Percentiles rank a stretch among this genome's conserved stretches.
These are phyloP conservation scores for Globisporangium heterothallicum DNA, from an alignment of 352 stramenopile genomes.

Conservation along the genomic window DNA sequence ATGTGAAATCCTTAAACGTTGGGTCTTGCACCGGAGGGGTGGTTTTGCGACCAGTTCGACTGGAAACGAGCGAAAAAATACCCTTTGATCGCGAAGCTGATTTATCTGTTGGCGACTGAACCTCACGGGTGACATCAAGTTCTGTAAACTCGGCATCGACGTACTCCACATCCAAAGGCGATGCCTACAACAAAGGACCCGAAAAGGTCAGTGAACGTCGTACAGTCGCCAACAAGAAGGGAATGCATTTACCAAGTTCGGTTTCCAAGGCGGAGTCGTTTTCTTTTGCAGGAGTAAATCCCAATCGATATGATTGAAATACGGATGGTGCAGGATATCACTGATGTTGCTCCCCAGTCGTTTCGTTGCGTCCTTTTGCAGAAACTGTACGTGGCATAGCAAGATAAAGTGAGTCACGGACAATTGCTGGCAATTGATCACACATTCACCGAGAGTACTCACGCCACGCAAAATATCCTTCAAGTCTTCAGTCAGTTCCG, in stretches of 20 bases:
- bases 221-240: background rate
- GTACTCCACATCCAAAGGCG: constrained; percentile 80
- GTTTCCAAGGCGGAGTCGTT: constrained; percentile 83
- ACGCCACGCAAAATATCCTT: constrained; percentile 75
- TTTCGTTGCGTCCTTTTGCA: constrained; percentile 85
- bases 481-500: constrained; percentile 57
- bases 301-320: constrained; percentile 80
- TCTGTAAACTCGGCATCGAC: constrained; percentile 85
- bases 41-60: constrained; percentile 54
- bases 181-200: constrained; percentile 33
- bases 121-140: constrained; percentile 72
- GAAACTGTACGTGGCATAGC: constrained; percentile 30
- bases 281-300: constrained; percentile 81
- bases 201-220: background rate
- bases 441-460: constrained; percentile 8
- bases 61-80: constrained; percentile 78
- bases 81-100: constrained; percentile 66
- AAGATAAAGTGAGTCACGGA: constrained; percentile 1
- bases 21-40: constrained; percentile 78
- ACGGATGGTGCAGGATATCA: constrained; percentile 80
- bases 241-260: constrained; percentile 38
- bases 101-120: constrained; percentile 83
- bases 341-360: constrained; percentile 85
- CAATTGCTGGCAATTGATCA: background rate
- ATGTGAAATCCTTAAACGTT: constrained; percentile 89